A percentile compares a stretch with the other conserved stretches of the same genome.
Conservation (phyloP, 208 protist genomes). For the Trypanosoma congolense region DNA sequence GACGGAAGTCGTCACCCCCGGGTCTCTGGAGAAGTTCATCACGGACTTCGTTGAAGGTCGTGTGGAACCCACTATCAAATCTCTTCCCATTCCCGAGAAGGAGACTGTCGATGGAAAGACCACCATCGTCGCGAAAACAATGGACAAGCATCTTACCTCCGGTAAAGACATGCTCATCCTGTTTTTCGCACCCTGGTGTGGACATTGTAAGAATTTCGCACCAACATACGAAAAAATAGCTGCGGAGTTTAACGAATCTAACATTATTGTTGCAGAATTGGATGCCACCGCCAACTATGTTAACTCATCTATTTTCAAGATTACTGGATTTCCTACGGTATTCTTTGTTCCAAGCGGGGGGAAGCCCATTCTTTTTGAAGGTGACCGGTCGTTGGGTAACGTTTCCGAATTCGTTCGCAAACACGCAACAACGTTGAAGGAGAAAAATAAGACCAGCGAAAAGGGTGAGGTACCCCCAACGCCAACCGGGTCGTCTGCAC, state of each 20-base stretch:
- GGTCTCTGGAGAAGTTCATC: slow-evolving; percentile 49
- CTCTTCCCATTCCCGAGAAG: slow-evolving; percentile 49
- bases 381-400: slow-evolving; percentile 36
- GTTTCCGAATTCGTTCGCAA: slow-evolving; percentile 77
- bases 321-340: slow-evolving; percentile 65
- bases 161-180: slow-evolving; percentile 68
- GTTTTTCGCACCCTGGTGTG: slow-evolving; percentile 92
- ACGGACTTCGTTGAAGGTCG: slow-evolving; percentile 51
- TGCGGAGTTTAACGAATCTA: slow-evolving; percentile 35
- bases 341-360: slow-evolving; percentile 42
- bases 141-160: slow-evolving; percentile 46
- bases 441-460: slow-evolving; percentile 10
- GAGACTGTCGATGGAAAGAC: slow-evolving; percentile 79
- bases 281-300: slow-evolving; percentile 51
- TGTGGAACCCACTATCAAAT: slow-evolving; percentile 38
- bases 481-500: too few relatives aligned
- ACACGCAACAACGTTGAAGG: slow-evolving; percentile 19
- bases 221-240: slow-evolving; percentile 35
- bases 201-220: slow-evolving; percentile 65
- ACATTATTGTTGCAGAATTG: slow-evolving; percentile 62
- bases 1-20: slow-evolving; percentile 32
- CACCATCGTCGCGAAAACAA: slow-evolving; percentile 66
- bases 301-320: slow-evolving; percentile 29
- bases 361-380: slow-evolving; percentile 26
- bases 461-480: too few relatives aligned